Evolutionary conservation across 495 filamentous ascomycete genomes (phyloP).

Genomic region (Geopyxis carbonaria): DNA sequence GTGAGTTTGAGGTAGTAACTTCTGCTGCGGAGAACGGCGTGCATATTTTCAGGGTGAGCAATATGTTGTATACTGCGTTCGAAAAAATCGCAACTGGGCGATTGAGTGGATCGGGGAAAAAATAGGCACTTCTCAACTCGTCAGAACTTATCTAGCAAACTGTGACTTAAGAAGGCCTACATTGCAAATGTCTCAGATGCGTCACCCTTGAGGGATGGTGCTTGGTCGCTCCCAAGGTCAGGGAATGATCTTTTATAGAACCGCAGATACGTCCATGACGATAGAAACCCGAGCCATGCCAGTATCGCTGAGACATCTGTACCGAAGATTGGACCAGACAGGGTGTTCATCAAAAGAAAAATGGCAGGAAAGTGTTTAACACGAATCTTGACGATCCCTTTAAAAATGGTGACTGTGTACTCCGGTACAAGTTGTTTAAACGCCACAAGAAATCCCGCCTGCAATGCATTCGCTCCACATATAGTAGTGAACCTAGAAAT

Average conservation of each 20-base stretch:
- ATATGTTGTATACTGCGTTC: constrained; percentile 52
- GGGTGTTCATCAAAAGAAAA: constrained; percentile 60
- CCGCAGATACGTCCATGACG: constrained; percentile 88
- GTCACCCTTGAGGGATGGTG: constrained; percentile 54
- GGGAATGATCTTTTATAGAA: constrained; percentile 68
- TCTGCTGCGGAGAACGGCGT: constrained; percentile 77
- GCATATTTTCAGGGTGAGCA: constrained; percentile 59
- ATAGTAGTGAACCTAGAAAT: constrained; percentile 53
- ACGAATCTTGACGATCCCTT: constrained; percentile 70
- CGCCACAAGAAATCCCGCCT: constrained; percentile 87
- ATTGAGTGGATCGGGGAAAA: constrained; percentile 80
- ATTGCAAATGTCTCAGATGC: constrained; percentile 72
- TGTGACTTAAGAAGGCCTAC: constrained; percentile 1
- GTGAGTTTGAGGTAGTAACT: constrained; percentile 55
- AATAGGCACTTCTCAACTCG: constrained; percentile 48
- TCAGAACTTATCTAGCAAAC: not conserved
- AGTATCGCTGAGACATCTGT: constrained; percentile 73
- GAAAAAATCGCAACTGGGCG: constrained; percentile 56
- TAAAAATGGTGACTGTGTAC: constrained; percentile 89
- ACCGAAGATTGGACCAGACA: constrained; percentile 64
- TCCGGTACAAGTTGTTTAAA: constrained; percentile 97
- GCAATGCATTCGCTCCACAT: constrained; percentile 71
- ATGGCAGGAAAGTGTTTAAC: constrained; percentile 87
- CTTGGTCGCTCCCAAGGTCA: constrained; percentile 46
- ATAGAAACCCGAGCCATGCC: constrained; percentile 63